These are phyloP conservation scores for Penicillium sp. DNA, from an alignment of 2,329 filamentous ascomycete species.

Conservation along the genomic window DNA sequence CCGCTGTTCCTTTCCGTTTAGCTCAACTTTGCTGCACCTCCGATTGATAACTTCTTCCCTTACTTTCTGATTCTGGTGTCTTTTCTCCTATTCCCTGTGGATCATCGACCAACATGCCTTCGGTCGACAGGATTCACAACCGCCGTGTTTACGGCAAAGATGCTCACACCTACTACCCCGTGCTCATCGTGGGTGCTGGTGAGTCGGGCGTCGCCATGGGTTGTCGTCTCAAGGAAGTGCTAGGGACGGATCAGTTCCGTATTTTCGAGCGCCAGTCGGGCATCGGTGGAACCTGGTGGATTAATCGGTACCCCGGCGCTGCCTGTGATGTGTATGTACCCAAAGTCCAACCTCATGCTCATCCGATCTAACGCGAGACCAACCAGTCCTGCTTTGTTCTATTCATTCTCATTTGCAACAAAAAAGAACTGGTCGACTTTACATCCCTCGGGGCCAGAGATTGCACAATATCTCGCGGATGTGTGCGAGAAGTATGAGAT, in stretches of 20 bases:
- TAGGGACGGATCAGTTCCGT: slow-evolving; percentile 60
- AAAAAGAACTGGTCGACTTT: slow-evolving; percentile 55
- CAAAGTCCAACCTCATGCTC: neutral
- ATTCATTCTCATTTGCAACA: slow-evolving; percentile 58
- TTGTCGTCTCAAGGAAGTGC: slow-evolving; percentile 58
- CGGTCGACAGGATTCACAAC: slow-evolving; percentile 40
- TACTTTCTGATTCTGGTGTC: neutral
- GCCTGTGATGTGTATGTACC: slow-evolving; percentile 56
- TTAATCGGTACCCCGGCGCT: slow-evolving; percentile 62
- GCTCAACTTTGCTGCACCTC: neutral
- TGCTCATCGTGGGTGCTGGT: slow-evolving; percentile 62
- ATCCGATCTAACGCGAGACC: neutral
- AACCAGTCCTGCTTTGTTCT: slow-evolving; percentile 55
- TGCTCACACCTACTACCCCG: slow-evolving; percentile 50
- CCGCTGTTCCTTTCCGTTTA: neutral
- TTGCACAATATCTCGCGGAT: slow-evolving; percentile 54
- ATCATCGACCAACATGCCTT: slow-evolving; percentile 25
- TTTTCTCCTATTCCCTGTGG: neutral
- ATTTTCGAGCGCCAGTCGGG: slow-evolving; percentile 62
- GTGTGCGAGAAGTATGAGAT: slow-evolving; percentile 57
- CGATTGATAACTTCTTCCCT: neutral
- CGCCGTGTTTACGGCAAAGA: slow-evolving; percentile 41
- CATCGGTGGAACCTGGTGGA: slow-evolving; percentile 66
- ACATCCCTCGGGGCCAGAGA: slow-evolving; percentile 52
- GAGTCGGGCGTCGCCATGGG: slow-evolving; percentile 65